Evolutionary conservation across 192 early-diverging fungal species (phyloP).

Genomic region (Dimargaris verticillata): DNA sequence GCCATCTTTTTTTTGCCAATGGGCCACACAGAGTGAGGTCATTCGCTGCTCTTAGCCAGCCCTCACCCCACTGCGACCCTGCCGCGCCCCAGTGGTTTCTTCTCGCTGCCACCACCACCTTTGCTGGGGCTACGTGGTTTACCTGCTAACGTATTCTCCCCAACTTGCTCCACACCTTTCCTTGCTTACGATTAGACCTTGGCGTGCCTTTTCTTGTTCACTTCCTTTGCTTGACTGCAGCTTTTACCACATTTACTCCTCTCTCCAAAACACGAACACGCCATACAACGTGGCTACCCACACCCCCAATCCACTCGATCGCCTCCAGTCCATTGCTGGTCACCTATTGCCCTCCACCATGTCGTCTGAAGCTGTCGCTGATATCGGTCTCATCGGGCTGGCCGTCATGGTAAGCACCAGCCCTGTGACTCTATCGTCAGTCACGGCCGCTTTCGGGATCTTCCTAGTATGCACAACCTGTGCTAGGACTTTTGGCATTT

Average conservation of each 20-base stretch:
- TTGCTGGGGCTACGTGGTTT: no score
- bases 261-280: background rate
- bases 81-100: no score
- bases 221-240: background rate
- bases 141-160: no score
- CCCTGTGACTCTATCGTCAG: background rate
- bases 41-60: background rate
- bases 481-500: background rate
- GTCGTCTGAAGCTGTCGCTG: conserved; percentile 36
- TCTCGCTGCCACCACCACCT: no score
- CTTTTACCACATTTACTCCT: background rate
- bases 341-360: conserved; percentile 2
- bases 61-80: no score
- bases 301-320: background rate
- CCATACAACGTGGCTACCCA: background rate
- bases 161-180: no score
- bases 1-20: no score
- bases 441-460: background rate
- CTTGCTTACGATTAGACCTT: background rate
- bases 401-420: conserved; percentile 85
- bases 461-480: no score
- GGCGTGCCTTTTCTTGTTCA: background rate
- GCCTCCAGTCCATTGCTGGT: background rate
- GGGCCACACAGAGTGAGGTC: no score
- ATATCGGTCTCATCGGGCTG: conserved; percentile 97